Percentiles rank a stretch among this genome's conserved stretches.
phyloP scores from a whole-genome alignment of 495 filamentous ascomycete species.

The Aspergillus cavernicola region DNA sequence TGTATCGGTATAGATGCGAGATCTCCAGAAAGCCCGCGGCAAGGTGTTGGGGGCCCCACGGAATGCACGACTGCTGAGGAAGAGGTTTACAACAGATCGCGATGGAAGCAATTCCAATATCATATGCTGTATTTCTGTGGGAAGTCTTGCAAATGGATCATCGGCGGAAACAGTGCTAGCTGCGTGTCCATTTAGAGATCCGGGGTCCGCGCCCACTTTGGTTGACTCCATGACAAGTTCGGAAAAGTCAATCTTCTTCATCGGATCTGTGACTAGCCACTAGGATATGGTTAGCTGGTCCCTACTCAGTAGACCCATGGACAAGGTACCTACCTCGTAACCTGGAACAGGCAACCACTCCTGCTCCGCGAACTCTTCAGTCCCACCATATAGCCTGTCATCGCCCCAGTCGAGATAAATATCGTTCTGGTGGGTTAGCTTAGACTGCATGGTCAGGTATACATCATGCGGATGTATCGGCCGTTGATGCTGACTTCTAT shows the following conservation, averaged over 20 bases:
- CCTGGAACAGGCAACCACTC: not conserved
- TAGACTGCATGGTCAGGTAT: constrained; percentile 1
- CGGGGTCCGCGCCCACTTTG: not conserved
- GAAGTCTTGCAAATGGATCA: not conserved
- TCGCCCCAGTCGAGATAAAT: not conserved
- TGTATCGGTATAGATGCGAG: not conserved
- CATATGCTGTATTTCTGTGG: not conserved
- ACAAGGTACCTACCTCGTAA: not conserved
- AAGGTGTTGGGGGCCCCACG: not conserved
- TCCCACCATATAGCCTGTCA: not conserved
- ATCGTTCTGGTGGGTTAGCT: not conserved
- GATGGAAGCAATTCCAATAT: not conserved
- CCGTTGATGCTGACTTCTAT: not conserved
- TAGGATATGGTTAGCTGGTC: not conserved
- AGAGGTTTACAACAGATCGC: not conserved
- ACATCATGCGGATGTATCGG: not conserved
- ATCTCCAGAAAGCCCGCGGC: not conserved
- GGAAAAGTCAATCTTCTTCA: not conserved
- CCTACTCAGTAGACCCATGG: too few species aligned
- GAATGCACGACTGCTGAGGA: not conserved
- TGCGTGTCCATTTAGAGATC: not conserved
- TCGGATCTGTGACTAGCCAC: constrained; percentile 3
- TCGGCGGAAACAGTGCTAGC: not conserved
- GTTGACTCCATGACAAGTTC: not conserved
- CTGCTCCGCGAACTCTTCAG: constrained; percentile 2